phyloP scores from a whole-genome alignment of 75 land plant genomes.

The Cunninghamia lanceolata region DNA sequence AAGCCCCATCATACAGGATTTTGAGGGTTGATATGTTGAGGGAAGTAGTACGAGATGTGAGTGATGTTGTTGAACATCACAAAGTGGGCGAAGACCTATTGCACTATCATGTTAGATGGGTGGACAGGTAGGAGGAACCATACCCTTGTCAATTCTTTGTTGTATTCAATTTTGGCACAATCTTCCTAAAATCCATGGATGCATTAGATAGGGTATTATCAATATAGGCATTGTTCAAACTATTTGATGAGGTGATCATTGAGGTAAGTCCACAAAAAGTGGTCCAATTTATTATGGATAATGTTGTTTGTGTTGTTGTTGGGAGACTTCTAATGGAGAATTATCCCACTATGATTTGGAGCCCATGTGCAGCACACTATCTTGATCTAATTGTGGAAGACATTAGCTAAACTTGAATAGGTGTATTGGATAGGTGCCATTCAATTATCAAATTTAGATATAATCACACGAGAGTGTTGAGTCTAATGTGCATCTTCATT shows the following conservation, averaged over 20 bases:
- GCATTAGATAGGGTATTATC: slow-evolving; percentile 23
- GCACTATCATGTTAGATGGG: slow-evolving; percentile 34
- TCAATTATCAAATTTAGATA: slow-evolving; percentile 27
- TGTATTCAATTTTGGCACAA: slow-evolving; percentile 29
- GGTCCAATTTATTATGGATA: slow-evolving; percentile 33
- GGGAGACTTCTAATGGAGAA: slow-evolving; percentile 25
- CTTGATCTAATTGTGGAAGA: slow-evolving; percentile 43
- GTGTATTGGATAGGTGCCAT: slow-evolving; percentile 33
- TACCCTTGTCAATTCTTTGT: slow-evolving; percentile 31
- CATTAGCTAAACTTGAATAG: slow-evolving; percentile 27
- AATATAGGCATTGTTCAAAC: slow-evolving; percentile 24
- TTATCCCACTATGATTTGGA: slow-evolving; percentile 36
- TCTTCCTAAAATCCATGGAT: slow-evolving; percentile 40
- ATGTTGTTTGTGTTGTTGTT: slow-evolving; percentile 27
- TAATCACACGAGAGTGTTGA: slow-evolving; percentile 23
- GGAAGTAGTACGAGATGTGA: no score
- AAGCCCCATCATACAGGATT: no score
- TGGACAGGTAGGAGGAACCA: slow-evolving; percentile 32
- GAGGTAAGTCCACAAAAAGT: slow-evolving; percentile 35
- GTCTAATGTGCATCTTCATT: slow-evolving; percentile 36
- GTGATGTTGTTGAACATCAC: no score
- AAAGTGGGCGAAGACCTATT: slow-evolving; percentile 37
- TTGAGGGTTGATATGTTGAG: no score
- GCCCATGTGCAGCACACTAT: slow-evolving; percentile 46
- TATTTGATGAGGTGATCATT: slow-evolving; percentile 30